Evolutionary conservation across 192 early-diverging fungal genomes (phyloP).

Genomic region (Haplosporangium gracile): DNA sequence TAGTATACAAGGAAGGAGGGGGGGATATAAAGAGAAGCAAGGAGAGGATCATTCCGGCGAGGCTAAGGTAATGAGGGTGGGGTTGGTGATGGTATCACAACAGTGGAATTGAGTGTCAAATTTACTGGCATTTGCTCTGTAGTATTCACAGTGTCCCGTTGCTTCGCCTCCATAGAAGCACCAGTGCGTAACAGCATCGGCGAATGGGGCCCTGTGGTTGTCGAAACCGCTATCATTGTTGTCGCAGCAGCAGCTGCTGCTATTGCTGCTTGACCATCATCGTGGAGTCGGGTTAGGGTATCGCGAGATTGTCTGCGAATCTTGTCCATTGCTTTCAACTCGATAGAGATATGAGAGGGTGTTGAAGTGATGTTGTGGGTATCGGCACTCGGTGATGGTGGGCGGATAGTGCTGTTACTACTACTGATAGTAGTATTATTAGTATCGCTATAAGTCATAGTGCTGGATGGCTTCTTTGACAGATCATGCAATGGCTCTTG

Average conservation of each 20-base stretch:
- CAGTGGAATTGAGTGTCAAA: too few species aligned
- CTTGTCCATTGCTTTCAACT: constrained; percentile 22
- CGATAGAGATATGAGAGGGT: background rate
- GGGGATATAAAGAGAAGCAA: too few species aligned
- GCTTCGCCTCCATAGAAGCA: background rate
- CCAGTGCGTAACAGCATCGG: constrained; percentile 11
- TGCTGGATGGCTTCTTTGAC: background rate
- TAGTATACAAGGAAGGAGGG: too few species aligned
- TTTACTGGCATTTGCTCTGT: too few species aligned
- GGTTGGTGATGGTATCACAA: too few species aligned
- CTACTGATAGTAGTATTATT: background rate
- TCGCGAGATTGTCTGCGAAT: constrained; percentile 24
- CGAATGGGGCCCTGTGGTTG: constrained; percentile 24
- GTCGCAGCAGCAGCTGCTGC: background rate
- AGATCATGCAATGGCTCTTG: background rate
- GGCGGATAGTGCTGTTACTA: background rate
- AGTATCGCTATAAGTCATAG: background rate
- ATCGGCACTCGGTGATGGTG: background rate
- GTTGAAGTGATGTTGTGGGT: background rate
- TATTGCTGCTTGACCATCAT: background rate
- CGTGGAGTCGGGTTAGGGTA: constrained; percentile 19
- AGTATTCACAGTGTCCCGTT: background rate
- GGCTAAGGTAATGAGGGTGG: too few species aligned
- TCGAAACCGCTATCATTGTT: background rate
- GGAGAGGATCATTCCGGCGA: too few species aligned